Evolutionary conservation across 2,329 filamentous ascomycete genomes (phyloP), one percentile per base, ranked within the genome.

Genomic region (Monosporascus sp.): DNA sequence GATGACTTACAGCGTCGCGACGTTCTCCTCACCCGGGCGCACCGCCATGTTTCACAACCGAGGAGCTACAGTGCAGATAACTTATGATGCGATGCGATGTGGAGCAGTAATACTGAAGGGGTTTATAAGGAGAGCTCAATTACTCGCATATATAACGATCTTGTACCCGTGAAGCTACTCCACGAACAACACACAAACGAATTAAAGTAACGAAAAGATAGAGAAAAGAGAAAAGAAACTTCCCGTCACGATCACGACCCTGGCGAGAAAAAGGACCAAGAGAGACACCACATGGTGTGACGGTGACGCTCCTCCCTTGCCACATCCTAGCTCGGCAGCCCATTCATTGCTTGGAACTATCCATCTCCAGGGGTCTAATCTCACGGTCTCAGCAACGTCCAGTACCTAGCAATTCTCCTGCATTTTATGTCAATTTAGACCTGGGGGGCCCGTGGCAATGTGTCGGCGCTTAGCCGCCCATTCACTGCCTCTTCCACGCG

Each of bases 21-120:
- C 74, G 53, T 75, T 75, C 61, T 77, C 75, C 60, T 77, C 75
- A 54, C 75, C 74, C 34, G 73, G 73, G 58, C 71, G 68, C 53
- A 72, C 71, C 52, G 75, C 73, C 75, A 77, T 77, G 43, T 58
- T 64, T 54, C 47, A 27, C 45, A 43, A 54, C 48, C 48, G 11
- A 43, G 19, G 31, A 38, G 34, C 24, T 40, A 41, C 27, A 26
- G 31, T 14, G 14, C 9, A 5, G 31, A 14, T 14, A 11, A 14
- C 31, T 14, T 34, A 34, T 34, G 31, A 34, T 34, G 9, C 11
- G 31, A 34, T 34, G 31, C 31, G 31, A 34, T 34, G 9, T 9
- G 11, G 31, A 34, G 31, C 5, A 34, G 31, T 34, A 3, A 14
- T 14, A 34, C 9, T 14, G 31, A 9, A 34, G 5, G 11, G 9